Evolutionary conservation across 306 rosid species (phyloP).

Genomic region (Dryas octopetala): DNA sequence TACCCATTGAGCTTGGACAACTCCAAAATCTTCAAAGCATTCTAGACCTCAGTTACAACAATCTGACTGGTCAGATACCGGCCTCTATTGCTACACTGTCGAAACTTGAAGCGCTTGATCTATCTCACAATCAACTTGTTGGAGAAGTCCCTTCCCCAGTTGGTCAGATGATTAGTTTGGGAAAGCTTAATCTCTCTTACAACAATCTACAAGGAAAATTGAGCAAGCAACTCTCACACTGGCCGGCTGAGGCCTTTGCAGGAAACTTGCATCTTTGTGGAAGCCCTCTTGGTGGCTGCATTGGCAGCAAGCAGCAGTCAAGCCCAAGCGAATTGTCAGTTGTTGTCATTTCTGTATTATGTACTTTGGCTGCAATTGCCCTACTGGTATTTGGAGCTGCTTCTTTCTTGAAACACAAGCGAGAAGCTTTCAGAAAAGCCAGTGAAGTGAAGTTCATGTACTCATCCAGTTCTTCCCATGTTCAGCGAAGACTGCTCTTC

Average conservation of each 20-base stretch:
- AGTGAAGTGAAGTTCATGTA: slow-evolving; percentile 53
- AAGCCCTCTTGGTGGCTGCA: slow-evolving; percentile 60
- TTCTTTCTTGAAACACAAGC: slow-evolving; percentile 48
- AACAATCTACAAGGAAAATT: slow-evolving; percentile 71
- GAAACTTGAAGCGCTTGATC: slow-evolving; percentile 81
- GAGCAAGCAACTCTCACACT: slow-evolving; percentile 60
- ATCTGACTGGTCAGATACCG: slow-evolving; percentile 75
- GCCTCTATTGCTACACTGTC: slow-evolving; percentile 49
- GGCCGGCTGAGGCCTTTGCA: slow-evolving; percentile 64
- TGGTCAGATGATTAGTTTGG: slow-evolving; percentile 84
- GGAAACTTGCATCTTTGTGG: slow-evolving; percentile 81
- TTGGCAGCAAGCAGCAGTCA: slow-evolving; percentile 24
- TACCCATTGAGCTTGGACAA: slow-evolving; percentile 70
- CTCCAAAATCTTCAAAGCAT: slow-evolving; percentile 85
- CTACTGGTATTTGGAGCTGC: slow-evolving; percentile 49
- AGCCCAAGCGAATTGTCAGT: slow-evolving; percentile 50
- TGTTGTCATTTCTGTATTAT: slow-evolving; percentile 58
- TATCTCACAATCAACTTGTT: slow-evolving; percentile 74
- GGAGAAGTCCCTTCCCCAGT: slow-evolving; percentile 76
- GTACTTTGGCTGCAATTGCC: slow-evolving; percentile 65
- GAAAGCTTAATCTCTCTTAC: slow-evolving; percentile 79
- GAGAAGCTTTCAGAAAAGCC: slow-evolving; percentile 41
- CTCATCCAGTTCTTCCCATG: slow-evolving; percentile 72
- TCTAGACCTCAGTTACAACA: slow-evolving; percentile 80
- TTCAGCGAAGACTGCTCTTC: slow-evolving; percentile 64